Percentiles rank a stretch among this genome's conserved stretches.
Conservation (phyloP, 1,139 yeast genomes). For the Yarrowia galli region DNA sequence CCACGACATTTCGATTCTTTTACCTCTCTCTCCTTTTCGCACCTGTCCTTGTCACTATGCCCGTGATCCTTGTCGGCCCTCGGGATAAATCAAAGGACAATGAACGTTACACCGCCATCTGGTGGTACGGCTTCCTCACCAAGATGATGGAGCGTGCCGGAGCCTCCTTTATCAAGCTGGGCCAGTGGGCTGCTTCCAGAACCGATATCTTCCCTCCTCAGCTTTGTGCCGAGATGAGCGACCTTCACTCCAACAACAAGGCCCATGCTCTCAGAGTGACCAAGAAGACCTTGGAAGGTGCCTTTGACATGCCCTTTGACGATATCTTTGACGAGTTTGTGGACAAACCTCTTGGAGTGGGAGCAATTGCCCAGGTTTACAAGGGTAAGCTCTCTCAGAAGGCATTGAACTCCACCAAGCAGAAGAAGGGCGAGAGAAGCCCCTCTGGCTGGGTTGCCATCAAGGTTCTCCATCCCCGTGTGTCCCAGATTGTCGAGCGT, state of each 20-base stretch:
- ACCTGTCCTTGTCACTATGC: slow-evolving; percentile 72
- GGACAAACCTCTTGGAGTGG: slow-evolving; percentile 84
- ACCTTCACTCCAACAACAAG: slow-evolving; percentile 81
- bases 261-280: slow-evolving; percentile 75
- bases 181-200: slow-evolving; percentile 99
- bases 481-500: slow-evolving; percentile 71
- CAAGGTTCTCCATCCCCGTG: slow-evolving; percentile 90
- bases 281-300: slow-evolving; percentile 61
- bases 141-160: slow-evolving; percentile 85
- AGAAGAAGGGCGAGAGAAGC: slow-evolving; percentile 8
- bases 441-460: slow-evolving; percentile 77
- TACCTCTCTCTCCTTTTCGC: slow-evolving; percentile 71
- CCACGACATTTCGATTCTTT: slow-evolving; percentile 59
- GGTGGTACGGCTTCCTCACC: slow-evolving; percentile 76
- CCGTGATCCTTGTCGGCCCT: slow-evolving; percentile 70
- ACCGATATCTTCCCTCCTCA: slow-evolving; percentile 87
- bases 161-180: slow-evolving; percentile 91
- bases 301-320: slow-evolving; percentile 69
- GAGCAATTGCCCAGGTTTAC: slow-evolving; percentile 97
- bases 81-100: slow-evolving; percentile 50
- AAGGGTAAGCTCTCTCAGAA: slow-evolving; percentile 62
- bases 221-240: slow-evolving; percentile 77
- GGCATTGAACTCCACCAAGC: slow-evolving; percentile 6
- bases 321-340: slow-evolving; percentile 84
- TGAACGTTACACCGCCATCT: slow-evolving; percentile 64